A percentile compares a stretch with the other conserved stretches of the same genome.
Evolutionary conservation across 192 early-diverging fungal species (phyloP).

Genomic region (Rhizophlyctis rosea): DNA sequence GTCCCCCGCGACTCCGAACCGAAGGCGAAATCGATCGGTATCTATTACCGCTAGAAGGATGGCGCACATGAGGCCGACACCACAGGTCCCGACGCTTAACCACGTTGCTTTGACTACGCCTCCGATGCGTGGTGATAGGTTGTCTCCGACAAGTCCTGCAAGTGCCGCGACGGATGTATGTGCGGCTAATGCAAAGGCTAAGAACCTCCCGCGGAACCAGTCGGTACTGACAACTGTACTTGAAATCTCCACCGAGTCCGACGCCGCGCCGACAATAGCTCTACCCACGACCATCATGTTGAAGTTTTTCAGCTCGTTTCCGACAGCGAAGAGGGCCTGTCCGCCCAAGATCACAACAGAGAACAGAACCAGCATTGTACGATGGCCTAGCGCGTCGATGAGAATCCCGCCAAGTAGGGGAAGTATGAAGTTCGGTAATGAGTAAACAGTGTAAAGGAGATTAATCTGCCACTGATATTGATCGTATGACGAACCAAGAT

Average conservation of each 20-base stretch:
- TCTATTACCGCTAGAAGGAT: conserved; percentile 29
- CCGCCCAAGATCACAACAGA: conserved; percentile 47
- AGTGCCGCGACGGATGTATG: conserved; percentile 52
- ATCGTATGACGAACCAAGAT: conserved; percentile 31
- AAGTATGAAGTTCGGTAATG: conserved; percentile 63
- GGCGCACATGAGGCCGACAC: conserved; percentile 38
- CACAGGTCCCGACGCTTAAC: conserved; percentile 48
- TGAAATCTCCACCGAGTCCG: conserved; percentile 61
- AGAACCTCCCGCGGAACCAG: conserved; percentile 55
- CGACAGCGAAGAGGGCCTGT: conserved; percentile 59
- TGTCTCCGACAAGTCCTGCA: conserved; percentile 56
- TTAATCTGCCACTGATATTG: conserved; percentile 53
- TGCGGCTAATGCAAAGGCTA: conserved; percentile 60
- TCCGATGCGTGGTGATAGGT: conserved; percentile 49
- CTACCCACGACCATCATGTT: conserved; percentile 54
- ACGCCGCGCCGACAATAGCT: conserved; percentile 60
- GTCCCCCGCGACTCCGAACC: conserved; percentile 38
- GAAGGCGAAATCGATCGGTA: conserved; percentile 45
- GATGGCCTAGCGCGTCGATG: conserved; percentile 51
- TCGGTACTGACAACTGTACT: conserved; percentile 26
- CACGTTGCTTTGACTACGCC: conserved; percentile 36
- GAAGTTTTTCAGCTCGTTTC: conserved; percentile 43
- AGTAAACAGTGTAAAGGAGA: conserved; percentile 60
- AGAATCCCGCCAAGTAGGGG: conserved; percentile 61
- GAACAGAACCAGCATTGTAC: conserved; percentile 50